Conservation (phyloP, 345 rosid genomes). For the Anastatica hierochuntica region DNA sequence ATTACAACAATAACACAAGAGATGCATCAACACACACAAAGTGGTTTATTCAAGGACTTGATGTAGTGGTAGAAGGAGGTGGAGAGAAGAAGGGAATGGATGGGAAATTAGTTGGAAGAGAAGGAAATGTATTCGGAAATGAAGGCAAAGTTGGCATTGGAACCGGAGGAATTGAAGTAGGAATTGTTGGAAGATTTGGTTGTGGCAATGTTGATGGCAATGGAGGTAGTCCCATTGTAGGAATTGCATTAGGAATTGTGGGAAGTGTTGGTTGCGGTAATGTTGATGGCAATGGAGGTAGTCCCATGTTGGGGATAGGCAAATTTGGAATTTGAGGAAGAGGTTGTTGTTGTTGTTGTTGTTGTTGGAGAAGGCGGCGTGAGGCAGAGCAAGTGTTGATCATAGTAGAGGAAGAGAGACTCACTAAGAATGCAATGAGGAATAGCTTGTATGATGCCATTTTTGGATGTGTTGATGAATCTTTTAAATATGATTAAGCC, state of each 20-base stretch:
- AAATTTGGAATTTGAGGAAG: conserved; percentile 20
- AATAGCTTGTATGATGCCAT: conserved; percentile 20
- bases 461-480: conserved; percentile 2
- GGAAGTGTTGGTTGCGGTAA: conserved; percentile 9
- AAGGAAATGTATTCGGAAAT: background rate
- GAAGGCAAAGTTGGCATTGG: background rate
- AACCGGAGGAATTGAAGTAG: background rate
- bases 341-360: conserved; percentile 6
- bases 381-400: conserved; percentile 15
- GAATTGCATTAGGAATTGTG: background rate
- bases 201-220: conserved; percentile 6
- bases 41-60: background rate
- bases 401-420: conserved; percentile 9
- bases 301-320: conserved; percentile 15
- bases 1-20: too few species aligned
- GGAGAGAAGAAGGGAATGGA: background rate
- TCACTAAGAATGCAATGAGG: conserved; percentile 11
- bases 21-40: background rate
- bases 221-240: conserved; percentile 8
- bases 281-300: conserved; percentile 13
- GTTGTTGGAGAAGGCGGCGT: conserved; percentile 23
- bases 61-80: background rate
- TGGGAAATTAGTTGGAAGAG: background rate
- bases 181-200: background rate
- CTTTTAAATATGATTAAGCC: background rate